Conservation (phyloP, 1,284 basidiomycete genomes). For the Volvariella volvacea region DNA sequence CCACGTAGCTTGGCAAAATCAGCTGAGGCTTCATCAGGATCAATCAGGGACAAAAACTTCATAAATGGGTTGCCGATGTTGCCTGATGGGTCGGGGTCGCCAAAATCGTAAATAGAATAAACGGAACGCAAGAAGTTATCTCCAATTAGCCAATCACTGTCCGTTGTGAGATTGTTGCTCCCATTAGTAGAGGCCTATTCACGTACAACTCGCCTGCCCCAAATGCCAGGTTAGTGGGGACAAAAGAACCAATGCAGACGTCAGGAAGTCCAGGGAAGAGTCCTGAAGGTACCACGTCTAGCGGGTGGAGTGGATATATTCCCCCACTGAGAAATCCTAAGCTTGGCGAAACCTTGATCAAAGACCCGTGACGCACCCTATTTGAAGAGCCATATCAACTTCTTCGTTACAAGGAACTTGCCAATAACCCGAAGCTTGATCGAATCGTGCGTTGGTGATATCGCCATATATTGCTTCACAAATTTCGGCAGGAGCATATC, state of each 20-base stretch:
- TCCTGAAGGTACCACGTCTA: conserved; percentile 50
- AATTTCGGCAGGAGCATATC: conserved; percentile 58
- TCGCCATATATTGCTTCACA: conserved; percentile 61
- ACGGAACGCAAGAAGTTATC: conserved; percentile 78
- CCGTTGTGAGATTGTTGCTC: conserved; percentile 1
- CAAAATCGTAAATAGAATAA: conserved; percentile 84
- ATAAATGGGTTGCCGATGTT: conserved; percentile 70
- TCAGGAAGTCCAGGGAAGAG: conserved; percentile 33
- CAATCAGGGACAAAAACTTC: conserved; percentile 60
- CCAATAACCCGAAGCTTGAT: conserved; percentile 50
- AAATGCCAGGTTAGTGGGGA: conserved; percentile 52
- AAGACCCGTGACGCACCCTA: conserved; percentile 43
- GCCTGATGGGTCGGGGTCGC: conserved; percentile 60
- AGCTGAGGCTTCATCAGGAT: conserved; percentile 59
- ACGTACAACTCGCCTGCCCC: conserved; percentile 59
- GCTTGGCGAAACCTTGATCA: conserved; percentile 2
- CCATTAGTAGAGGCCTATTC: neutral
- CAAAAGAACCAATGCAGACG: conserved; percentile 65
- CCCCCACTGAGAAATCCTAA: conserved; percentile 37
- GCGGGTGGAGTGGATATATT: conserved; percentile 67
- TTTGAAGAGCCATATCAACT: conserved; percentile 69
- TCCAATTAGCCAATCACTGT: conserved; percentile 75
- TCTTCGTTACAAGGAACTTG: conserved; percentile 62
- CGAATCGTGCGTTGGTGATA: conserved; percentile 51
- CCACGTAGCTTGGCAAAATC: conserved; percentile 66